These are phyloP conservation scores for Plasmopara viticola DNA, from an alignment of 352 stramenopile genomes.

Conservation along the genomic window DNA sequence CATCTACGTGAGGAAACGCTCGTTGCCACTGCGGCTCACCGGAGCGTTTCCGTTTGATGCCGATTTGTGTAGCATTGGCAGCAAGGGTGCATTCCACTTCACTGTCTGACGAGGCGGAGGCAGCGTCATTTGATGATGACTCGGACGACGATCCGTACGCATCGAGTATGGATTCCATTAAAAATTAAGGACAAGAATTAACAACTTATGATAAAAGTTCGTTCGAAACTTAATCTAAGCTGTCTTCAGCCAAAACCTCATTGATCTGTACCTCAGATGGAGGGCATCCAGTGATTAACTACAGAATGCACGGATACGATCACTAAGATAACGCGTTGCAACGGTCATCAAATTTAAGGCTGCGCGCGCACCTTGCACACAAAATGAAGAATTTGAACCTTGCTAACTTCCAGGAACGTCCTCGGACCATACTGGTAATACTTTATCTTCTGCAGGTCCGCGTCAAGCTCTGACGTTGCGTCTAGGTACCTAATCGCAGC, in stretches of 20 bases:
- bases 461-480: slow-evolving; percentile 61
- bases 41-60: slow-evolving; percentile 40
- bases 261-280: slow-evolving; percentile 64
- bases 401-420: slow-evolving; percentile 71
- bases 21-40: slow-evolving; percentile 44
- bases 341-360: neutral
- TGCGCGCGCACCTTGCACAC: slow-evolving; percentile 65
- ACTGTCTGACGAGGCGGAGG: slow-evolving; percentile 16
- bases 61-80: slow-evolving; percentile 1
- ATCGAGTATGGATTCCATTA: slow-evolving; percentile 37
- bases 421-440: slow-evolving; percentile 65
- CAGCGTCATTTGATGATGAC: slow-evolving; percentile 11
- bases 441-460: slow-evolving; percentile 71
- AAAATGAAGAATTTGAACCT: slow-evolving; percentile 83
- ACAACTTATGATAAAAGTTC: slow-evolving; percentile 7
- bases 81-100: slow-evolving; percentile 6
- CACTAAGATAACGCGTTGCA: too few species aligned
- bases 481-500: slow-evolving; percentile 46
- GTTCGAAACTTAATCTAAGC: slow-evolving; percentile 20
- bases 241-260: slow-evolving; percentile 56
- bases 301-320: neutral
- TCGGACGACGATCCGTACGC: slow-evolving; percentile 32
- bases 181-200: slow-evolving; percentile 15
- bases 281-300: slow-evolving; percentile 65
- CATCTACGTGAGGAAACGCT: slow-evolving; percentile 65